phyloP scores from a whole-genome alignment of 495 filamentous ascomycete genomes.

The Oidiodendron maius region DNA sequence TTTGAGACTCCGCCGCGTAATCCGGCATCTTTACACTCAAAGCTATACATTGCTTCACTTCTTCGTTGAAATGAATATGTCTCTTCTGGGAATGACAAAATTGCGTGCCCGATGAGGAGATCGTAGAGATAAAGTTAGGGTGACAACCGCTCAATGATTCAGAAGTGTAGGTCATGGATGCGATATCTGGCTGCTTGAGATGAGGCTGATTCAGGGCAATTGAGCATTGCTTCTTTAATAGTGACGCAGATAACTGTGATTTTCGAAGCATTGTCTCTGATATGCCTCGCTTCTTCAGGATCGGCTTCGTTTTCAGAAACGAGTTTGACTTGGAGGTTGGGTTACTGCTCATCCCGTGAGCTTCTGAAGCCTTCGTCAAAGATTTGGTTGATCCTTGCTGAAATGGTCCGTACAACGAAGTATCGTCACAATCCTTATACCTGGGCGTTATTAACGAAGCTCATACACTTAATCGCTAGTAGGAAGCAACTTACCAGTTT shows the following conservation, averaged over 20 bases:
- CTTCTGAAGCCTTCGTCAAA: constrained; percentile 34
- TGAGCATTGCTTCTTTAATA: constrained; percentile 88
- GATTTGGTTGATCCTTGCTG: constrained; percentile 52
- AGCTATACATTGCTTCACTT: constrained; percentile 92
- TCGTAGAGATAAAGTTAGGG: constrained; percentile 49
- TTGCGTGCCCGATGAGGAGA: constrained; percentile 52
- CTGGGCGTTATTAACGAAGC: constrained; percentile 35
- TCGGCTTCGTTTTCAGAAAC: constrained; percentile 77
- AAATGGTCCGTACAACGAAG: constrained; percentile 93
- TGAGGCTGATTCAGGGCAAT: constrained; percentile 76
- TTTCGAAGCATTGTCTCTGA: constrained; percentile 91
- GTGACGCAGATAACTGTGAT: constrained; percentile 82
- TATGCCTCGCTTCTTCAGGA: constrained; percentile 91
- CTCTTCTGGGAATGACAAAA: constrained; percentile 64
- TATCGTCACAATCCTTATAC: constrained; percentile 95
- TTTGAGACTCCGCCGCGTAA: constrained; percentile 54
- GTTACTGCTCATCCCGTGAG: constrained; percentile 41
- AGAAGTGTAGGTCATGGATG: constrained; percentile 50
- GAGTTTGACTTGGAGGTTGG: constrained; percentile 74
- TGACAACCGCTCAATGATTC: constrained; percentile 48
- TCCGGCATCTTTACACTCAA: constrained; percentile 74
- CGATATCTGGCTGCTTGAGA: constrained; percentile 58
- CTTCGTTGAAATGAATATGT: constrained; percentile 94
- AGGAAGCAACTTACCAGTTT: constrained; percentile 15
- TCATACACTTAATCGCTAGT: too few relatives aligned